phyloP scores from a whole-genome alignment of 2,329 filamentous ascomycete species.

The Mycosphaerella sp. region DNA sequence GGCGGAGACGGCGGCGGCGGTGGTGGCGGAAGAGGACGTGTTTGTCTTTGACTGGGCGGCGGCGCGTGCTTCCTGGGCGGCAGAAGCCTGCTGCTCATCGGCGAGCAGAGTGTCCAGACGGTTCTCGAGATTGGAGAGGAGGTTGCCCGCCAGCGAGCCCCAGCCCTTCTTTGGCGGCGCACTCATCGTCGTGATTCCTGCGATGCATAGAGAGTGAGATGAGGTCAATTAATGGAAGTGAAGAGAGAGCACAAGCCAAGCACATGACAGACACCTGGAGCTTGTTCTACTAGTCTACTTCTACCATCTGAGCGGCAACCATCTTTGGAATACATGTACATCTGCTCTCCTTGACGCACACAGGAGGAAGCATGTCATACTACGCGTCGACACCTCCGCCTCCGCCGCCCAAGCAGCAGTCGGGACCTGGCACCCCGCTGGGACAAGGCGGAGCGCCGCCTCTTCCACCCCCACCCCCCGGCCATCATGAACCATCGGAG shows the following conservation, averaged over 20 bases:
- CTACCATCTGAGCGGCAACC: background rate
- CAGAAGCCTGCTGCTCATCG: conserved; percentile 59
- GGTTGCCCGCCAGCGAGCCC: conserved; percentile 68
- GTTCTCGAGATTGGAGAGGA: conserved; percentile 89
- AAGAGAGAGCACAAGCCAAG: conserved; percentile 5
- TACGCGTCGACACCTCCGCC: conserved; percentile 44
- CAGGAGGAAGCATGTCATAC: conserved; percentile 23
- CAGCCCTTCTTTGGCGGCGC: conserved; percentile 33
- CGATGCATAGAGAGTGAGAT: background rate
- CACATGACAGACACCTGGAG: background rate
- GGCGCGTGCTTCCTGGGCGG: conserved; percentile 38
- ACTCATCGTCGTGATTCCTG: background rate
- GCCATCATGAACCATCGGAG: conserved; percentile 30
- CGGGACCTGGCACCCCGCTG: conserved; percentile 36
- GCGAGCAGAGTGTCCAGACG: conserved; percentile 85
- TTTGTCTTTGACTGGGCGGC: conserved; percentile 21
- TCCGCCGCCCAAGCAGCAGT: conserved; percentile 43
- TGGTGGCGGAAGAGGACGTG: conserved; percentile 7
- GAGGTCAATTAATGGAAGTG: background rate
- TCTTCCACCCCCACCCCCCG: conserved; percentile 42
- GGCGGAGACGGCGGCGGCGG: conserved; percentile 14
- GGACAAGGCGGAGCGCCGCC: conserved; percentile 17
- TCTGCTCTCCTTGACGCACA: background rate
- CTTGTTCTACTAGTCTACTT: background rate
- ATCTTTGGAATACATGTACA: background rate